Evolutionary conservation across 352 stramenopile species (phyloP).

Genomic region (Elongisporangium undulatum): DNA sequence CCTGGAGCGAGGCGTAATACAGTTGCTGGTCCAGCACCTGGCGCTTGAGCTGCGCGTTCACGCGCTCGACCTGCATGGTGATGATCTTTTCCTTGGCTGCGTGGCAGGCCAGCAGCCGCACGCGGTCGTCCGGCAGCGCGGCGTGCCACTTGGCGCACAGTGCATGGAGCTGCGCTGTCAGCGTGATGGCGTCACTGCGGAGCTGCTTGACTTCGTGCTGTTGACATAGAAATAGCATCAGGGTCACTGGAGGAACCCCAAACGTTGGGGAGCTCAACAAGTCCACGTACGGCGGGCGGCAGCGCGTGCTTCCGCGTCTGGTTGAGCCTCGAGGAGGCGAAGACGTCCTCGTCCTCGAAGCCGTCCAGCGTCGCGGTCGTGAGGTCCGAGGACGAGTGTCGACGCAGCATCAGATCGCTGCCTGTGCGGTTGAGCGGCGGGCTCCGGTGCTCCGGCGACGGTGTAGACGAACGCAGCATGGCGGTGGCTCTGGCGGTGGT

Average conservation of each 20-base stretch:
- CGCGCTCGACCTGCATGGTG: constrained; percentile 37
- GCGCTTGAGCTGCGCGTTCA: constrained; percentile 43
- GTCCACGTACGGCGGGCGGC: neutral
- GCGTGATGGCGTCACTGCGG: constrained; percentile 23
- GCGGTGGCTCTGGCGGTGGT: neutral
- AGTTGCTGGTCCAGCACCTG: constrained; percentile 50
- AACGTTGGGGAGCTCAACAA: no score
- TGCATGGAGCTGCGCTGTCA: constrained; percentile 27
- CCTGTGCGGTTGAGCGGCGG: neutral
- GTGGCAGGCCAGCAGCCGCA: constrained; percentile 39
- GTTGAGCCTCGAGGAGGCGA: neutral
- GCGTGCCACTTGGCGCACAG: constrained; percentile 40
- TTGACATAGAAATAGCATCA: neutral
- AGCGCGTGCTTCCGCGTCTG: neutral
- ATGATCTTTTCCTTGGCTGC: constrained; percentile 44
- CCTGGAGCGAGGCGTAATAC: constrained; percentile 46
- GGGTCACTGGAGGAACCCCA: no score
- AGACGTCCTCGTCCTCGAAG: neutral
- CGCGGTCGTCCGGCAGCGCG: constrained; percentile 23
- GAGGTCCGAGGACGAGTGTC: neutral
- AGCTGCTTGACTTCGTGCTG: constrained; percentile 51
- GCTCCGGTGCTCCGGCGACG: neutral
- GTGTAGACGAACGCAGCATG: neutral
- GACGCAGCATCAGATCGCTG: neutral
- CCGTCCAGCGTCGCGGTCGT: neutral